phyloP scores from a whole-genome alignment of 2,329 filamentous ascomycete genomes.

The Trichoderma asperellum region DNA sequence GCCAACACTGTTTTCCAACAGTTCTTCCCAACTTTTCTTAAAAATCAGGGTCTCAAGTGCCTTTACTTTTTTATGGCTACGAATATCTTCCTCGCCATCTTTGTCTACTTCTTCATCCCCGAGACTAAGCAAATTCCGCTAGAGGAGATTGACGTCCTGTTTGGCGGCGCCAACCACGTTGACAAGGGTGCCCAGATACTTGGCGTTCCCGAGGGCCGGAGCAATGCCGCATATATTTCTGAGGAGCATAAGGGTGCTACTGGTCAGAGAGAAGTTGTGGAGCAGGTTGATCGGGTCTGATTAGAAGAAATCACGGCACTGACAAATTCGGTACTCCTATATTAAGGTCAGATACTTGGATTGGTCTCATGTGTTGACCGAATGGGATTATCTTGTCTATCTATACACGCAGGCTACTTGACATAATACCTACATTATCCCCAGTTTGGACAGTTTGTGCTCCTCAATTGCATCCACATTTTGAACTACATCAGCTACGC shows the following conservation, averaged over 20 bases:
- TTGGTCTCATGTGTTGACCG: no score
- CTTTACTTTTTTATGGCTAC: slow-evolving; percentile 15
- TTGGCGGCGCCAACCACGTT: background rate
- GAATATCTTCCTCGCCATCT: background rate
- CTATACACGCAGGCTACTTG: no score
- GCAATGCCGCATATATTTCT: background rate
- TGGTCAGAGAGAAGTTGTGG: background rate
- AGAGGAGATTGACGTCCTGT: slow-evolving; percentile 11
- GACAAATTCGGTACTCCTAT: no score
- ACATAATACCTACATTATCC: no score
- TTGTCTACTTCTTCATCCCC: slow-evolving; percentile 13
- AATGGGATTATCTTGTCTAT: no score
- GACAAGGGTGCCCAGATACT: slow-evolving; percentile 5
- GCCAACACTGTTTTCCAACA: slow-evolving; percentile 7
- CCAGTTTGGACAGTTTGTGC: no score
- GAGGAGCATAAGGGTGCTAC: background rate
- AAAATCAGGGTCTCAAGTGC: background rate
- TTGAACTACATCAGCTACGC: no score
- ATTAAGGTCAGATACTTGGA: no score
- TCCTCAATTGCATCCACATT: no score
- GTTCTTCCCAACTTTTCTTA: slow-evolving; percentile 3
- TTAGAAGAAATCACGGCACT: no score
- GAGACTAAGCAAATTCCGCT: slow-evolving; percentile 15
- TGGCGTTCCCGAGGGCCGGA: background rate
- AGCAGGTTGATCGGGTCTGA: background rate